phyloP scores from a whole-genome alignment of 257 asterid genomes.

The Ilex asprella region DNA sequence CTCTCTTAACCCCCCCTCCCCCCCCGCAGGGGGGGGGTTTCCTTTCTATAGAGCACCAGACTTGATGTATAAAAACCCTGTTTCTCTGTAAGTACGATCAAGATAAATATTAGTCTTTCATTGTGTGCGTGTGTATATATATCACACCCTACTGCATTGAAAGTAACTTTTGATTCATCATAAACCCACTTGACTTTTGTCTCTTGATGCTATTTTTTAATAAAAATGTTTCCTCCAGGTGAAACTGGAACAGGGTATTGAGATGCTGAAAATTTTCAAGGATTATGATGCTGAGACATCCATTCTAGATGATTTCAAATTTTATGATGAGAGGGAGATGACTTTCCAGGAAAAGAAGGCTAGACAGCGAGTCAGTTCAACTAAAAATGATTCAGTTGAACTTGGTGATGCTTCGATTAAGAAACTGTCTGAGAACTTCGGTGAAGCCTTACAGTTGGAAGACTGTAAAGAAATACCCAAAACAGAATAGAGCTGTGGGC shows the following conservation, averaged over 20 bases:
- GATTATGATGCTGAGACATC: slow-evolving; percentile 80
- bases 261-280: slow-evolving; percentile 85
- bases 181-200: no score
- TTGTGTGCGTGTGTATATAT: no score
- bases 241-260: slow-evolving; percentile 80
- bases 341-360: slow-evolving; percentile 70
- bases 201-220: background rate
- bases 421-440: slow-evolving; percentile 67
- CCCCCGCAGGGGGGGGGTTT: no score
- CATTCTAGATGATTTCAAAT: slow-evolving; percentile 82
- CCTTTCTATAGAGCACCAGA: no score
- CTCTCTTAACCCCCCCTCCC: no score
- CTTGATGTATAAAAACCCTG: no score
- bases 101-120: no score
- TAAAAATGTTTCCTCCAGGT: slow-evolving; percentile 41
- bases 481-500: slow-evolving; percentile 37
- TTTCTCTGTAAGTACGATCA: no score
- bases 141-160: no score
- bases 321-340: slow-evolving; percentile 86
- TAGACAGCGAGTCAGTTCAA: slow-evolving; percentile 49
- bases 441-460: slow-evolving; percentile 59
- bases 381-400: slow-evolving; percentile 36
- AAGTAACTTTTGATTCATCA: no score
- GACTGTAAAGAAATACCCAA: slow-evolving; percentile 45
- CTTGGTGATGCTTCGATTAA: slow-evolving; percentile 54